Conservation (phyloP, 441 rosid genomes). For the Dalechampia spathulata region DNA sequence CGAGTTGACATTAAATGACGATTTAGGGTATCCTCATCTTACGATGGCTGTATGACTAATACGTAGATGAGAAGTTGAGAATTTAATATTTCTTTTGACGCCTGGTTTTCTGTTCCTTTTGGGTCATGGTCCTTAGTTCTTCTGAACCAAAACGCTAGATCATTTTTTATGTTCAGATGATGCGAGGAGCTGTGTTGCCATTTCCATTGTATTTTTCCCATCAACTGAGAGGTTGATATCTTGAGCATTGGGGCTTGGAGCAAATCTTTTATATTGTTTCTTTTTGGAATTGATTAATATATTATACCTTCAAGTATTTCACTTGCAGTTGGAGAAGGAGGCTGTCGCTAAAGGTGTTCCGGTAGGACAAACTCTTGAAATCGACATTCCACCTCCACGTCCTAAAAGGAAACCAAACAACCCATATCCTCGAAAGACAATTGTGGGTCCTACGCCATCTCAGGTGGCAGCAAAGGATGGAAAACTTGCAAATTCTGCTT, state of each 20-base stretch:
- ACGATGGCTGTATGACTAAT: not conserved
- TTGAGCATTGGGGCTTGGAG: not conserved
- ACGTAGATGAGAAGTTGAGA: not conserved
- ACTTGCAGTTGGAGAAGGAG: constrained; percentile 90
- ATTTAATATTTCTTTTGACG: not conserved
- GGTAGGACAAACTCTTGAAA: constrained; percentile 63
- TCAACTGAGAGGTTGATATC: not conserved
- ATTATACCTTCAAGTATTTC: constrained; percentile 13
- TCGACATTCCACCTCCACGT: constrained; percentile 97
- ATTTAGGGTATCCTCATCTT: not conserved
- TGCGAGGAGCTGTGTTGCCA: not conserved
- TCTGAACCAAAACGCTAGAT: not conserved
- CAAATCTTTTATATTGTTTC: constrained; percentile 7
- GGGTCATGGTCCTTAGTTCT: not conserved
- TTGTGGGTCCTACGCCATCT: constrained; percentile 31
- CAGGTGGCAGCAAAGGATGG: constrained; percentile 53
- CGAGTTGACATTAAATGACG: no score
- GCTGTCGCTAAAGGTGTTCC: constrained; percentile 85
- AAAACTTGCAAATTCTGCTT: constrained; percentile 32
- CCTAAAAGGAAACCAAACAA: constrained; percentile 91
- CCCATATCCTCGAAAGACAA: constrained; percentile 90
- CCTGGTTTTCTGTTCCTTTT: not conserved
- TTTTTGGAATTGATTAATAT: constrained; percentile 3
- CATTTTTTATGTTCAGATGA: not conserved
- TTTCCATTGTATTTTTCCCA: not conserved